Evolutionary conservation across 306 rosid species (phyloP), one percentile per base, ranked within the genome.

Genomic region (Coriaria nepalensis): DNA sequence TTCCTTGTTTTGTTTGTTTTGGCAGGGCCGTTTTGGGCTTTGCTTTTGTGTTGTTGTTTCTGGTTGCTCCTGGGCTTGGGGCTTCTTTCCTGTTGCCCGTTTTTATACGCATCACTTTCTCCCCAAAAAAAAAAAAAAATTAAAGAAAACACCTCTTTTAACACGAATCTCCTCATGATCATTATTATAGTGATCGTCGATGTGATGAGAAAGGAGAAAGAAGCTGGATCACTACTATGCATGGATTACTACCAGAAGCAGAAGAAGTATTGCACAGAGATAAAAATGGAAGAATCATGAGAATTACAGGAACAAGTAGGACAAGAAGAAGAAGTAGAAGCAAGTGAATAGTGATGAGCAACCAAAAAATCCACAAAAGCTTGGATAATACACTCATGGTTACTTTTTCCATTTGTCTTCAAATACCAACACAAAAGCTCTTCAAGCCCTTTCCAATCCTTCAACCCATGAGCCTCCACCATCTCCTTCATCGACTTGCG

Each of bases 361-460:
- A 78, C 70, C 75, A 81, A 49, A 9, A 88, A 57, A 76, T 88
- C 93, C 32, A 78, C 79, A 62, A 78, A 88, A 47, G 97, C 95
- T 9, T 63, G 69, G 0, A 88, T 55, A 5, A 88, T 73, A 40
- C 50, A 66, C 0, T 52, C 78, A 40, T 81, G 81, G 10, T 77
- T 88, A 20, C 7, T 35, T 52, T 72, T 58, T 0, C 46, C 77
- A 45, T 88, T 84, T 4, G 64, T 68, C 55, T 65, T 73, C 72
- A 88, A 58, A 54, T 74, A 88, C 65, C 83, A 78, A 43, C 65
- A 61, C 60, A 88, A 43, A 47, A 88, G 95, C 62, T 78, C 76
- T 13, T 84, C 93, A 6, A 88, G 69, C 7, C 50, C 40, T 8
- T 78, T 85, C 97, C 95, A 81, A 2, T 76, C 74, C 48, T 71